phyloP scores from a whole-genome alignment of 345 rosid genomes.

The Diplotaxis tenuifolia region DNA sequence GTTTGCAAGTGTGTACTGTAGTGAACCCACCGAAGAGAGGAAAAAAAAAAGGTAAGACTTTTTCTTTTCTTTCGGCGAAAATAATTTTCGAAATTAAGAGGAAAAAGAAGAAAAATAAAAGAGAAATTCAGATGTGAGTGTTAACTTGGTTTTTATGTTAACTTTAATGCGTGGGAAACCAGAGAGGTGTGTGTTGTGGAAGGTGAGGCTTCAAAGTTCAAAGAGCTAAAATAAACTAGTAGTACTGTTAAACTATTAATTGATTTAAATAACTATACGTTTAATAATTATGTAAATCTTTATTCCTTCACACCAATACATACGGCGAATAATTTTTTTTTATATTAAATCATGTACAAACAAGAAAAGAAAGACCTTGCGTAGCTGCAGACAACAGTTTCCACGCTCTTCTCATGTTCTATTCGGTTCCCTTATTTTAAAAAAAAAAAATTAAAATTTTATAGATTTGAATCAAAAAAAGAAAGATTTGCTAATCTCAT shows the following conservation, averaged over 20 bases:
- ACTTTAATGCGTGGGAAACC: conserved; percentile 38
- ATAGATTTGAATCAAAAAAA: conserved; percentile 2
- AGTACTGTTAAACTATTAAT: neutral
- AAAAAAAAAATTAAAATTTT: too few relatives aligned
- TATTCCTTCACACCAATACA: neutral
- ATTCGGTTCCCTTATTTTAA: neutral
- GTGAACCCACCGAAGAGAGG: conserved; percentile 21
- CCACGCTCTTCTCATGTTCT: conserved; percentile 27
- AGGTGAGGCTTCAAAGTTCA: conserved; percentile 27
- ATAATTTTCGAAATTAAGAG: conserved; percentile 14
- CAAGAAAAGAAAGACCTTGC: conserved; percentile 12
- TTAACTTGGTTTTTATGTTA: conserved; percentile 14
- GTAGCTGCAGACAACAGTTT: conserved; percentile 2
- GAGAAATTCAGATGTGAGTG: neutral
- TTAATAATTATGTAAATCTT: neutral
- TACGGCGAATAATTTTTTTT: neutral
- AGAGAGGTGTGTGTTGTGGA: conserved; percentile 28
- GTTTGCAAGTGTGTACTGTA: conserved; percentile 23
- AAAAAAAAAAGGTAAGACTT: neutral
- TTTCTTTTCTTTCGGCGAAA: conserved; percentile 36
- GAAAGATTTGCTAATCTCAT: neutral
- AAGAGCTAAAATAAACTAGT: neutral
- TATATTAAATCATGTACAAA: neutral
- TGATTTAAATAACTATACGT: neutral
- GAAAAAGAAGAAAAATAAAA: neutral